Evolutionary conservation across 306 rosid species (phyloP).

Genomic region (Glycine latifolia): DNA sequence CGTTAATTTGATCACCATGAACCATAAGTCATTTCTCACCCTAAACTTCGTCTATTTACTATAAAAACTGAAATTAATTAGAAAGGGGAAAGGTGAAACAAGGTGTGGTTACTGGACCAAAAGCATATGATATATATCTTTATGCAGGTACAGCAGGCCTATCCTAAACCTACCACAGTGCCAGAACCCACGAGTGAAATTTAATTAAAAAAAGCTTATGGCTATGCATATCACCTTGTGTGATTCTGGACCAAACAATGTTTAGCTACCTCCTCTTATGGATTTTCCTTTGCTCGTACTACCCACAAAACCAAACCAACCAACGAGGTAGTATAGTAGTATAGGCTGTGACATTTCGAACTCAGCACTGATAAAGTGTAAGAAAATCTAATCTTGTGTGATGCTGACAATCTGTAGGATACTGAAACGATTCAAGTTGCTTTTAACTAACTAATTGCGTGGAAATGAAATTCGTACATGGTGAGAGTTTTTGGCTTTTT

Average conservation of each 20-base stretch:
- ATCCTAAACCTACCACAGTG: constrained; percentile 29
- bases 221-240: not conserved
- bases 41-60: too few species aligned
- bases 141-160: constrained; percentile 52
- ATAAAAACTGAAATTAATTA: not conserved
- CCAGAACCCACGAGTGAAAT: constrained; percentile 10
- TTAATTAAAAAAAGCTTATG: constrained; percentile 24
- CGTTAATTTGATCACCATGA: too few species aligned
- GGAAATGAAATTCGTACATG: too few species aligned
- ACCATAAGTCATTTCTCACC: too few species aligned
- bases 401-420: not conserved
- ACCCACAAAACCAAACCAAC: too few species aligned
- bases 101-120: not conserved
- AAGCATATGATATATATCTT: not conserved
- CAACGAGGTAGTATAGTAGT: too few species aligned
- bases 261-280: constrained; percentile 5
- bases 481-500: not conserved
- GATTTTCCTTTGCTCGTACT: not conserved
- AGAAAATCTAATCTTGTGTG: constrained; percentile 1
- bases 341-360: too few species aligned
- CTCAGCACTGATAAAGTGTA: constrained; percentile 4
- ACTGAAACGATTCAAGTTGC: too few species aligned
- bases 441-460: too few species aligned
- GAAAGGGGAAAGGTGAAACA: not conserved
- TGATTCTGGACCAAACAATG: not conserved